phyloP scores from a whole-genome alignment of 352 stramenopile species.

The Stramenopiles sp. region DNA sequence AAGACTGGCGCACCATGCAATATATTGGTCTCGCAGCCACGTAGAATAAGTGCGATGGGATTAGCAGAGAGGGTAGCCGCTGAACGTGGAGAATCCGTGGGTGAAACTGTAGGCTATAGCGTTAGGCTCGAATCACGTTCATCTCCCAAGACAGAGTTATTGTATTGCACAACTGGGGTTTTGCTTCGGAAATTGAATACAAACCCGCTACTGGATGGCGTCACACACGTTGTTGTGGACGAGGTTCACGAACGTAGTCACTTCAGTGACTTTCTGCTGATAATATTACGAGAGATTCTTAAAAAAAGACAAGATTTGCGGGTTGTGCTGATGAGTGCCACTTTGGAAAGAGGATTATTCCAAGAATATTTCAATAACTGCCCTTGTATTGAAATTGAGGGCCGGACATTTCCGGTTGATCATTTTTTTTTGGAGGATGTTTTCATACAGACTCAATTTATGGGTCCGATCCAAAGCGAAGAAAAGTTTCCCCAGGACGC shows the following conservation, averaged over 20 bases:
- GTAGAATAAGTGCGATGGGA: constrained; percentile 80
- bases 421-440: constrained; percentile 26
- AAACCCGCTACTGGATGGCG: constrained; percentile 44
- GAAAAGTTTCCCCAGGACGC: not conserved
- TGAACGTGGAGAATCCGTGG: constrained; percentile 47
- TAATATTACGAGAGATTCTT: constrained; percentile 64
- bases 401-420: constrained; percentile 91
- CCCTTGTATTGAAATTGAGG: constrained; percentile 75
- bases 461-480: not conserved
- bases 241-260: constrained; percentile 91
- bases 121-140: constrained; percentile 73
- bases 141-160: constrained; percentile 43
- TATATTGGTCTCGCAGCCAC: constrained; percentile 87
- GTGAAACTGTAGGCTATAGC: constrained; percentile 61
- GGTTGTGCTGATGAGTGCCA: constrained; percentile 88
- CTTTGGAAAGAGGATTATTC: constrained; percentile 80
- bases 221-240: constrained; percentile 93
- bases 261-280: constrained; percentile 88
- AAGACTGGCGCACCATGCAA: constrained; percentile 52
- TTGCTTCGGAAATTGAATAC: constrained; percentile 69
- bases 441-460: constrained; percentile 1
- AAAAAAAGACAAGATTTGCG: constrained; percentile 45
- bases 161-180: constrained; percentile 87
- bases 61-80: constrained; percentile 72
- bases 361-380: constrained; percentile 68